phyloP scores from a whole-genome alignment of 2,329 filamentous ascomycete genomes.

The Monilinia laxa region DNA sequence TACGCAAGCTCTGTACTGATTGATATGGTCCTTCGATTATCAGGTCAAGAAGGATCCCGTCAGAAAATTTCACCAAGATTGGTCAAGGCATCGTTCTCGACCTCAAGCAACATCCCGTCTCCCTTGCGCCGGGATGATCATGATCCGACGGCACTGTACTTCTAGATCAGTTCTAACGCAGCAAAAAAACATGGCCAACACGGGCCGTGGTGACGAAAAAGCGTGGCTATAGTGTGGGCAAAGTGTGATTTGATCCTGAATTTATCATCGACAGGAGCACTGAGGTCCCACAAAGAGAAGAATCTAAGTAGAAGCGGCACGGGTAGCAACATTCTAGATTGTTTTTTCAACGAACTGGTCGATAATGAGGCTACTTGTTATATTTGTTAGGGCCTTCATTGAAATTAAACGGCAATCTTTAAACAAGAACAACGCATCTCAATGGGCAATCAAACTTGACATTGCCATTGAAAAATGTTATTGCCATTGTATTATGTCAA shows the following conservation, averaged over 20 bases:
- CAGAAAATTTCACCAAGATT: slow-evolving; percentile 11
- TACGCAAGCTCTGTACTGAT: neutral
- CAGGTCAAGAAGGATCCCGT: neutral
- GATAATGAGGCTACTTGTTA: neutral
- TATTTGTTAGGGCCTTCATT: neutral
- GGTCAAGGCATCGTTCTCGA: slow-evolving; percentile 7
- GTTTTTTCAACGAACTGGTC: slow-evolving; percentile 3
- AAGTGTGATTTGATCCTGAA: neutral
- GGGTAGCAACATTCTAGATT: slow-evolving; percentile 23
- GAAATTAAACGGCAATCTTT: neutral
- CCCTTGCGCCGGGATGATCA: slow-evolving; percentile 23
- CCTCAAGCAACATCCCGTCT: slow-evolving; percentile 21
- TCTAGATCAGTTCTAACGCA: neutral
- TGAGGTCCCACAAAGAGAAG: slow-evolving; percentile 14
- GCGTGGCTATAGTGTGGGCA: neutral
- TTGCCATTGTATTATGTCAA: neutral
- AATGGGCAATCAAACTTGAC: neutral
- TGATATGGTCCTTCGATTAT: neutral
- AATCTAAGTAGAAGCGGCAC: slow-evolving; percentile 9
- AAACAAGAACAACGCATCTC: slow-evolving; percentile 13
- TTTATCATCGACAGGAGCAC: slow-evolving; percentile 6
- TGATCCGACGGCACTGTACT: slow-evolving; percentile 16
- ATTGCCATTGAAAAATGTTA: neutral
- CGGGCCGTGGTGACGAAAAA: slow-evolving; percentile 19
- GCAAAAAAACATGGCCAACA: slow-evolving; percentile 20